Conservation (phyloP, 2,329 filamentous ascomycete genomes). For the Whalleya microplaca region DNA sequence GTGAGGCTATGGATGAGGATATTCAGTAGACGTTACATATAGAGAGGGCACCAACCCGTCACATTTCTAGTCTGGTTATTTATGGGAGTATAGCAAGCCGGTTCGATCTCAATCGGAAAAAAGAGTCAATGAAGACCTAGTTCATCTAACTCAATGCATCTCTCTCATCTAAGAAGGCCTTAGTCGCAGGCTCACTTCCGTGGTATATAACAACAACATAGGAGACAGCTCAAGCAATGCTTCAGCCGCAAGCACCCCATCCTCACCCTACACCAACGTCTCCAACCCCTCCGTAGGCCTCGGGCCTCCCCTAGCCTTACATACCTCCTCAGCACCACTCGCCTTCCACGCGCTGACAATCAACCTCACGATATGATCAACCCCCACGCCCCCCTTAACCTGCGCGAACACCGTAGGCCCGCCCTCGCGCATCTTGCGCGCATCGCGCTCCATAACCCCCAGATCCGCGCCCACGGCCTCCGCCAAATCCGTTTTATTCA, state of each 20-base stretch:
- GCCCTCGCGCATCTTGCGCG: conserved; percentile 91
- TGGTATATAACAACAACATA: conserved; percentile 12
- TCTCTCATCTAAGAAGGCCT: background rate
- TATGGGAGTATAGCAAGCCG: background rate
- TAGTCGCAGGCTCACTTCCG: background rate
- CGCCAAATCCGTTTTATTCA: conserved; percentile 97
- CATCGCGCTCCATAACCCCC: conserved; percentile 91
- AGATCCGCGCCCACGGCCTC: conserved; percentile 89
- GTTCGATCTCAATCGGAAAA: background rate
- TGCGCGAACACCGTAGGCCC: conserved; percentile 95
- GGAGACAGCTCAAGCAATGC: background rate
- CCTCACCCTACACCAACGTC: conserved; percentile 36
- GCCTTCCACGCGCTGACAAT: conserved; percentile 92
- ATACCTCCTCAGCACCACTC: conserved; percentile 74
- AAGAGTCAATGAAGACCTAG: background rate
- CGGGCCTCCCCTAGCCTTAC: conserved; percentile 59
- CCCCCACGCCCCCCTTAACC: conserved; percentile 88
- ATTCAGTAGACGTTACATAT: conserved; percentile 25
- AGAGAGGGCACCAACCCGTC: background rate
- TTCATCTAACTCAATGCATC: background rate
- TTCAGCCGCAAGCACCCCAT: background rate
- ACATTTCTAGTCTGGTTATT: background rate
- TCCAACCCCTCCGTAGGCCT: conserved; percentile 61
- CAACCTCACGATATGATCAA: conserved; percentile 85
- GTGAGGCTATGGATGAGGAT: conserved; percentile 47